Base-by-base conservation (phyloP, 2,329 filamentous ascomycete species). In the Colletotrichum lupini region DNA sequence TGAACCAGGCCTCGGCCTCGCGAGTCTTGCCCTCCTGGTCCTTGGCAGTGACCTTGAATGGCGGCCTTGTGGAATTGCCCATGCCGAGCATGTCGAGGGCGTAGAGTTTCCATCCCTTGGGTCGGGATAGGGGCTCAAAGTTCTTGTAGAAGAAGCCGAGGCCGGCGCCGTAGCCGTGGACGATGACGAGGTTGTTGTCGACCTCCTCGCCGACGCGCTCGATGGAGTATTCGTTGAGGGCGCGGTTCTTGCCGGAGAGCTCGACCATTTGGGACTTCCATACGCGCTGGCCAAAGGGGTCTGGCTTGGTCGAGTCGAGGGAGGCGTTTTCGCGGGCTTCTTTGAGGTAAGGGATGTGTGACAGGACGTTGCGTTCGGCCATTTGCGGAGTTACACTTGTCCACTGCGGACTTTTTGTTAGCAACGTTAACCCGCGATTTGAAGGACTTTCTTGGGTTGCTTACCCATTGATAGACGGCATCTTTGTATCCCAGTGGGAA, bases 111-210 rank as follows among this genome's bases (percentile, higher is more conserved):
- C 97, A 97, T 32, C 95, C 95, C 32, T 89, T 87, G 1, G 91
- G 85, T 22, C 95, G 91, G 58, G 93, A 95, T 42, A 99, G 85
- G 6, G 92, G 91, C 82, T 99, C 97, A 74, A 97, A 98, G 81
- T 99, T 99, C 84, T 97, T 96, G 87, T 98, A 99, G 87, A 97
- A 99, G 84, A 99, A 98, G 26, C 96, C 97, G 0, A 99, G 88
- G 0, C 97, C 97, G 2, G 97, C 97, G 59, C 97, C 97, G 82
- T 99, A 99, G 74, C 97, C 97, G 81, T 99, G 97, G 5, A 99
- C 86, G 91, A 99, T 97, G 57, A 99, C 96, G 19, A 99, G 87
- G 56, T 94, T 97, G 79, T 98, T 92, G 59, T 97, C 92, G 0
- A 91, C 90, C 5, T 92, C 83, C 80, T 98, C 95, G 46, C 92